phyloP scores from a whole-genome alignment of 208 protist species.

The Acanthamoeba lenticulata region DNA sequence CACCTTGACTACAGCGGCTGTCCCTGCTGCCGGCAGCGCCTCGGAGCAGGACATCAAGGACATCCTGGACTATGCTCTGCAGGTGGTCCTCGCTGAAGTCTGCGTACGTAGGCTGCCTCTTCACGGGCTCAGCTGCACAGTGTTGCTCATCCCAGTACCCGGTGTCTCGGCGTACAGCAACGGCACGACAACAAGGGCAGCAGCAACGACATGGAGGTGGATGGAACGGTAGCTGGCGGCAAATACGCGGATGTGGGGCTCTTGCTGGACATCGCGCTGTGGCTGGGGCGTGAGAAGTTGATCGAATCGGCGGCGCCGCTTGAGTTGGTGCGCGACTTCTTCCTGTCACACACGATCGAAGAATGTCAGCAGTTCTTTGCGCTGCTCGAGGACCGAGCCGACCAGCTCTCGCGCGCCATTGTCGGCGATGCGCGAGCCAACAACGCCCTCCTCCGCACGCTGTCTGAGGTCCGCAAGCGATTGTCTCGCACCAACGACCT shows the following conservation, averaged over 20 bases:
- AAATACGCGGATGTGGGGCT: slow-evolving; percentile 15
- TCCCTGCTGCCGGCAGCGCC: too few species aligned
- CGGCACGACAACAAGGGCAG: background rate
- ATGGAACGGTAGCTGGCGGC: background rate
- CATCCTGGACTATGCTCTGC: background rate
- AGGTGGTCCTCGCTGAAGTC: slow-evolving; percentile 17
- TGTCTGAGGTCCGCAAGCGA: slow-evolving; percentile 32
- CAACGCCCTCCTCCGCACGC: background rate
- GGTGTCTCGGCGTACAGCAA: too few species aligned
- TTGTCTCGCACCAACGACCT: slow-evolving; percentile 24
- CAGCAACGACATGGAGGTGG: background rate
- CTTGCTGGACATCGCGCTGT: slow-evolving; percentile 12
- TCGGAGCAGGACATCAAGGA: slow-evolving; percentile 5
- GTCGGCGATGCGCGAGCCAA: background rate
- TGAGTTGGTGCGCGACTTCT: slow-evolving; percentile 36
- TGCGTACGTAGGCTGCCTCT: background rate
- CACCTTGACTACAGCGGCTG: background rate
- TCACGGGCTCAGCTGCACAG: too few species aligned
- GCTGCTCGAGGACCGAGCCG: slow-evolving; percentile 28
- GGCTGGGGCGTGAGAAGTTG: slow-evolving; percentile 13
- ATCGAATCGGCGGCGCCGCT: background rate
- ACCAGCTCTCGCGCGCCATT: slow-evolving; percentile 31
- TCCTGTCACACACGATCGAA: slow-evolving; percentile 33
- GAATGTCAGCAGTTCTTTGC: slow-evolving; percentile 47
- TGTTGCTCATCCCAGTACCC: too few species aligned